phyloP scores from a whole-genome alignment of 2,329 filamentous ascomycete genomes.

The Tolypocladium tundrense region DNA sequence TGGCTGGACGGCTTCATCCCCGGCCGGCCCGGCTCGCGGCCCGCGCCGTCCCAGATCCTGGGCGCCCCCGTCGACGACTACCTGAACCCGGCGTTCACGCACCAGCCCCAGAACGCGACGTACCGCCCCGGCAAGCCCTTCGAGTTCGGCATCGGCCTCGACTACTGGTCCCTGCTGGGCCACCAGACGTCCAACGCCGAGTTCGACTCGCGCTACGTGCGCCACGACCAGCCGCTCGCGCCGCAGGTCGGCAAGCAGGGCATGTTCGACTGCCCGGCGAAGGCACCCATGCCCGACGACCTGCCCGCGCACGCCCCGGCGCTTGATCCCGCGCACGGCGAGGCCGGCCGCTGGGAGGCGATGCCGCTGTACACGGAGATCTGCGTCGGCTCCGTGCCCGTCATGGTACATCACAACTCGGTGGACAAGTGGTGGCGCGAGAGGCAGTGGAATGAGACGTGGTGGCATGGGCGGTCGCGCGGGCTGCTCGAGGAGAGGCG shows the following conservation, averaged over 20 bases:
- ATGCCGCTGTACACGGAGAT: constrained; percentile 17
- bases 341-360: constrained; percentile 11
- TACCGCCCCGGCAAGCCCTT: constrained; percentile 10
- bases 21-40: constrained; percentile 10
- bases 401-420: constrained; percentile 18
- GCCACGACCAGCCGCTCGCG: constrained; percentile 8
- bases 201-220: constrained; percentile 13
- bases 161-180: constrained; percentile 16
- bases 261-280: constrained; percentile 11
- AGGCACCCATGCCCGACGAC: constrained; percentile 8
- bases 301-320: constrained; percentile 3
- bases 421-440: constrained; percentile 10
- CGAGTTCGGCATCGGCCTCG: constrained; percentile 16
- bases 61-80: constrained; percentile 8
- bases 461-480: constrained; percentile 12
- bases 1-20: constrained; percentile 11
- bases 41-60: constrained; percentile 7
- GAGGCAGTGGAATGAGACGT: constrained; percentile 13
- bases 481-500: constrained; percentile 9
- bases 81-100: constrained; percentile 13
- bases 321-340: constrained; percentile 1
- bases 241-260: constrained; percentile 10
- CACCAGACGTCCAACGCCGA: constrained; percentile 14
- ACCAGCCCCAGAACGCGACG: constrained; percentile 9
- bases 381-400: constrained; percentile 15